Evolutionary conservation across 148 eudicot genomes (phyloP).

Genomic region (Rhododendron simsii): DNA sequence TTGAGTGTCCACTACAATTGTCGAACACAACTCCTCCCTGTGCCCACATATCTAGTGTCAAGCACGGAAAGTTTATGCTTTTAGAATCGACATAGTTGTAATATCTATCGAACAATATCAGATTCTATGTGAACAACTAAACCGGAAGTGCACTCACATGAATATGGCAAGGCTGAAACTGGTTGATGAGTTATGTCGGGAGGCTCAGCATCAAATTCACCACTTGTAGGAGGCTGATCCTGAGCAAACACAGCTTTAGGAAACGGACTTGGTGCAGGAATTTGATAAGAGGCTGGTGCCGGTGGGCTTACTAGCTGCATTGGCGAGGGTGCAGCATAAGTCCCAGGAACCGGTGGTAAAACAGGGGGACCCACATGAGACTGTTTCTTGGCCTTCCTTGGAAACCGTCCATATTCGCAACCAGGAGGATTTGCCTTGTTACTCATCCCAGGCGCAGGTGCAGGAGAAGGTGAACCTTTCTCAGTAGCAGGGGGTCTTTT

Average conservation of each 20-base stretch:
- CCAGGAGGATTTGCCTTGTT: conserved; percentile 54
- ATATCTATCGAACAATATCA: background rate
- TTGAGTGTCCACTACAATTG: background rate
- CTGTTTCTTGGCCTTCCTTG: conserved; percentile 34
- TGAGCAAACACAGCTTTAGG: conserved; percentile 58
- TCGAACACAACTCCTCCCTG: background rate
- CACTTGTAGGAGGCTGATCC: conserved; percentile 45
- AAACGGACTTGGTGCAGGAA: conserved; percentile 55
- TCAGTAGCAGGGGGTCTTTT: conserved; percentile 26
- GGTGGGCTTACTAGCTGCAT: conserved; percentile 41
- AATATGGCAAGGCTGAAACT: conserved; percentile 46
- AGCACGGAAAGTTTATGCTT: background rate
- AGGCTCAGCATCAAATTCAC: conserved; percentile 46
- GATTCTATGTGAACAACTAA: background rate
- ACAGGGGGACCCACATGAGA: conserved; percentile 35
- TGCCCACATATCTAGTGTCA: background rate
- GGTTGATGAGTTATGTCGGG: conserved; percentile 44
- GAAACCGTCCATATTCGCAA: conserved; percentile 48
- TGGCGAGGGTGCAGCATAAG: conserved; percentile 32
- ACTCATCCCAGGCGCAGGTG: conserved; percentile 32
- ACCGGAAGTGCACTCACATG: conserved; percentile 55
- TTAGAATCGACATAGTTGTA: background rate
- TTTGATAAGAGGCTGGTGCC: conserved; percentile 27
- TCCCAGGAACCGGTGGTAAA: conserved; percentile 44
- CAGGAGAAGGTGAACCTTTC: conserved; percentile 35